These are phyloP conservation scores for Diutina scorzettiae DNA, from an alignment of 1,139 yeast species.

Conservation along the genomic window DNA sequence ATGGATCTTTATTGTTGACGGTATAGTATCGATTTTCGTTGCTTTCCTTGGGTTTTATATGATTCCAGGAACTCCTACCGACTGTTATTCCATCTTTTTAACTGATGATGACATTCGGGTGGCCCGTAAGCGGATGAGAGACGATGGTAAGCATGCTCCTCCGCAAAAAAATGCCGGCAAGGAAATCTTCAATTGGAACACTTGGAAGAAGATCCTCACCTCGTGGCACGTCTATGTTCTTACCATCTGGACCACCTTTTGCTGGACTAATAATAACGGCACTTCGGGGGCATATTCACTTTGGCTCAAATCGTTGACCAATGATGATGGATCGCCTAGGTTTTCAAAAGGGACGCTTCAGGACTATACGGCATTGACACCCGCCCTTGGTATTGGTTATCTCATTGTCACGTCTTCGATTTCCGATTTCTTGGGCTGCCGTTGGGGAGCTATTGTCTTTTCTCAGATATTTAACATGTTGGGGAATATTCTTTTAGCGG, in stretches of 20 bases:
- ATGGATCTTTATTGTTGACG: constrained; percentile 10
- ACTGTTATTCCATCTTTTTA: constrained; percentile 7
- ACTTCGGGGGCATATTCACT: constrained; percentile 42
- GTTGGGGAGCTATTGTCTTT: not conserved
- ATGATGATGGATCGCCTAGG: constrained; percentile 11
- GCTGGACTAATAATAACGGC: constrained; percentile 49
- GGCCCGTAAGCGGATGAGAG: constrained; percentile 4
- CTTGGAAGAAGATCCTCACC: constrained; percentile 40
- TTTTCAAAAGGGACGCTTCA: not conserved
- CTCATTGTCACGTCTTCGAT: not conserved
- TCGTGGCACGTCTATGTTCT: constrained; percentile 46
- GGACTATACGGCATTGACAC: not conserved
- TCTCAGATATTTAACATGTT: constrained; percentile 12
- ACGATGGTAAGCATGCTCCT: constrained; percentile 8
- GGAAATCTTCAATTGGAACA: constrained; percentile 13
- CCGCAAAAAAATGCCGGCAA: constrained; percentile 9
- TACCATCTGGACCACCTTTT: constrained; percentile 41
- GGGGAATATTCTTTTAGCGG: constrained; percentile 20
- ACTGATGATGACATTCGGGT: not conserved
- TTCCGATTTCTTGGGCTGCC: not conserved
- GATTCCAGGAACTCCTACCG: constrained; percentile 13
- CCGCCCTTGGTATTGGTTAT: not conserved
- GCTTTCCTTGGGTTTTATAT: constrained; percentile 12
- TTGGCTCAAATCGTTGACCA: constrained; percentile 26
- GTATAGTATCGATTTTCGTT: constrained; percentile 11